These are phyloP conservation scores for Chaetothyriales sp. DNA, from an alignment of 2,329 filamentous ascomycete genomes.

Conservation along the genomic window DNA sequence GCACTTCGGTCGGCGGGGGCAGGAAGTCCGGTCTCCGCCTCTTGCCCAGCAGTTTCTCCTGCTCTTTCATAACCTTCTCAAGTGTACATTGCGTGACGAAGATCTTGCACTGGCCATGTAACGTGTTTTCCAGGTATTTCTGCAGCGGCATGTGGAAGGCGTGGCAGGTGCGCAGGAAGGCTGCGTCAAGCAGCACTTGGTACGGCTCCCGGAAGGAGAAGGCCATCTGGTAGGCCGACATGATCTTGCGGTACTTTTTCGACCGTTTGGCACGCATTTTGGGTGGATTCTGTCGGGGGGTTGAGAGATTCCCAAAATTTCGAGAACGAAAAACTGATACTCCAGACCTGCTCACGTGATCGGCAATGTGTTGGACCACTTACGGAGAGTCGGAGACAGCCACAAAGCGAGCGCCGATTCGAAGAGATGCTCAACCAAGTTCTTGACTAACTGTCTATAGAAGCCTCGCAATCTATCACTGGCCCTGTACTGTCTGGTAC, in stretches of 20 bases:
- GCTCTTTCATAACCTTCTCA: conserved; percentile 27
- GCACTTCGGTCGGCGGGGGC: conserved; percentile 30
- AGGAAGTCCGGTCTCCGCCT: conserved; percentile 28
- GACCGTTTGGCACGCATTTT: conserved; percentile 53
- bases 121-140: conserved; percentile 59
- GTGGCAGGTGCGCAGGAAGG: conserved; percentile 67
- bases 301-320: neutral
- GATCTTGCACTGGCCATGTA: conserved; percentile 74
- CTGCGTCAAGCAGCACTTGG: conserved; percentile 77
- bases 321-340: neutral
- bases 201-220: conserved; percentile 91
- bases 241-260: conserved; percentile 75
- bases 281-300: conserved; percentile 15
- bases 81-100: conserved; percentile 59
- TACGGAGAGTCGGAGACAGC: too few relatives aligned
- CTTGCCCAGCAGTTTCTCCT: conserved; percentile 15
- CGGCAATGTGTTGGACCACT: too few relatives aligned
- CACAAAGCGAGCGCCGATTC: too few relatives aligned
- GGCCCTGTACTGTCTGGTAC: too few relatives aligned
- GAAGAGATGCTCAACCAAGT: too few relatives aligned
- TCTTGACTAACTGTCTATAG: too few relatives aligned
- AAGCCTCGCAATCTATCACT: too few relatives aligned
- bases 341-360: neutral
- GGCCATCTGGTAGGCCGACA: conserved; percentile 74
- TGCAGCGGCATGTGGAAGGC: conserved; percentile 83